These are phyloP conservation scores for Aureobasidium musti DNA, from an alignment of 2,329 filamentous ascomycete species.

Conservation along the genomic window DNA sequence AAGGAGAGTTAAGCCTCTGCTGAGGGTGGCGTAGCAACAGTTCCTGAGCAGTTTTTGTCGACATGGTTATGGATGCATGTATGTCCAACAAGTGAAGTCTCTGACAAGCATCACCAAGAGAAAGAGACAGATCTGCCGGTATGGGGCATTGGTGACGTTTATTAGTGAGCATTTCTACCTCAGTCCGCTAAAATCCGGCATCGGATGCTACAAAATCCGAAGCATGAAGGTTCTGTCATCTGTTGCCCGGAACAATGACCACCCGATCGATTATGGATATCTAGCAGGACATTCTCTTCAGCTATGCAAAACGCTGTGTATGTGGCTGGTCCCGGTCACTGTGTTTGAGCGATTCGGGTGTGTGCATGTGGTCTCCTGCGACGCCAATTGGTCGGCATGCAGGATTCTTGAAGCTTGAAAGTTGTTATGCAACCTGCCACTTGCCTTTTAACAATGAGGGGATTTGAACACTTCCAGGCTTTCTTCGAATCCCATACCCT, in stretches of 20 bases:
- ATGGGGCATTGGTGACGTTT: conserved; percentile 24
- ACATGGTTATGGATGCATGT: conserved; percentile 30
- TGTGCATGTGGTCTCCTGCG: neutral
- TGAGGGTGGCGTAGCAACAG: conserved; percentile 58
- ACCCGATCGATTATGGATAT: neutral
- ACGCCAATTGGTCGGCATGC: conserved; percentile 7
- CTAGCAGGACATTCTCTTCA: neutral
- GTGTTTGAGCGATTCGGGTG: neutral
- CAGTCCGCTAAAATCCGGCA: neutral
- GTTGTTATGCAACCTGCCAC: neutral
- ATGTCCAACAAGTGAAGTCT: conserved; percentile 1
- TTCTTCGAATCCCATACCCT: neutral
- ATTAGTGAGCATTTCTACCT: conserved; percentile 16
- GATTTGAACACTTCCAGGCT: neutral
- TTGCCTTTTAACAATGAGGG: neutral
- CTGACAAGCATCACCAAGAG: neutral
- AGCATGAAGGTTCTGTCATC: conserved; percentile 1
- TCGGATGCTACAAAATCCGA: conserved; percentile 16
- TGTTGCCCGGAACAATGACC: neutral
- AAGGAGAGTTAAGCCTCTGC: conserved; percentile 67
- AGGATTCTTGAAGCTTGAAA: neutral
- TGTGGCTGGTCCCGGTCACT: neutral
- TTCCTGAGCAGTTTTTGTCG: conserved; percentile 34
- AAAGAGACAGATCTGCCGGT: neutral
- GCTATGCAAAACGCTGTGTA: neutral